Percentiles rank a stretch among this genome's conserved stretches.
phyloP scores from a whole-genome alignment of 179 eudicot species.

The Nepenthes alata region DNA sequence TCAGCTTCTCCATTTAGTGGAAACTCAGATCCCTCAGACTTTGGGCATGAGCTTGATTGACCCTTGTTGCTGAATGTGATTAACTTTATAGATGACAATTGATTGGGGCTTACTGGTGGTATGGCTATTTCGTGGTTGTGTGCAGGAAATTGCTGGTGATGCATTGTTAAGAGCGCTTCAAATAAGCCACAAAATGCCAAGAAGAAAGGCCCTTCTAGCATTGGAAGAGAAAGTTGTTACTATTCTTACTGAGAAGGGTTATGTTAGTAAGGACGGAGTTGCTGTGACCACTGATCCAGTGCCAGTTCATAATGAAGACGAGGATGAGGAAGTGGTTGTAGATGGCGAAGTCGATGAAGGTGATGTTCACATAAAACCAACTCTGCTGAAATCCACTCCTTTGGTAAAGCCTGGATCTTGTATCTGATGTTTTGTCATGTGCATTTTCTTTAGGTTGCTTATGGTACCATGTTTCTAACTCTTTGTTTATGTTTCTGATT shows the following conservation, averaged over 20 bases:
- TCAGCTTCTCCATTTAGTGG: too few species aligned
- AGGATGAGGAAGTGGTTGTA: constrained; percentile 92
- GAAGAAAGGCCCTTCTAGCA: constrained; percentile 80
- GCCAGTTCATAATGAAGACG: constrained; percentile 83
- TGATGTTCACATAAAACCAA: constrained; percentile 94
- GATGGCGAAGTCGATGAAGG: constrained; percentile 99
- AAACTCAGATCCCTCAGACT: too few species aligned
- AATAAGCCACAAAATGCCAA: constrained; percentile 73
- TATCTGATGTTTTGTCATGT: too few species aligned
- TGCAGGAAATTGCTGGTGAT: constrained; percentile 88
- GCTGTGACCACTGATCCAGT: constrained; percentile 29
- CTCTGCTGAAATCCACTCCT: constrained; percentile 44
- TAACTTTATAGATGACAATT: background rate
- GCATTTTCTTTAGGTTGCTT: too few species aligned
- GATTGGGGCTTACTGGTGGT: background rate
- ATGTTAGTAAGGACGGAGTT: constrained; percentile 55
- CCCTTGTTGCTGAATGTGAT: too few species aligned
- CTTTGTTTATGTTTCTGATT: too few species aligned
- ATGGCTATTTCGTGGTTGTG: background rate
- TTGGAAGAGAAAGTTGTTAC: constrained; percentile 76
- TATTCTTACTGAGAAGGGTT: constrained; percentile 88
- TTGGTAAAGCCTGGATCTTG: constrained; percentile 37
- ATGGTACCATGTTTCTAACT: too few species aligned
- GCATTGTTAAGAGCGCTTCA: constrained; percentile 67
- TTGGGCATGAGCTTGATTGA: too few species aligned